Percentiles rank a stretch among this genome's conserved stretches.
Conservation (phyloP, 164 flowering plant genomes). For the Sedum album region DNA sequence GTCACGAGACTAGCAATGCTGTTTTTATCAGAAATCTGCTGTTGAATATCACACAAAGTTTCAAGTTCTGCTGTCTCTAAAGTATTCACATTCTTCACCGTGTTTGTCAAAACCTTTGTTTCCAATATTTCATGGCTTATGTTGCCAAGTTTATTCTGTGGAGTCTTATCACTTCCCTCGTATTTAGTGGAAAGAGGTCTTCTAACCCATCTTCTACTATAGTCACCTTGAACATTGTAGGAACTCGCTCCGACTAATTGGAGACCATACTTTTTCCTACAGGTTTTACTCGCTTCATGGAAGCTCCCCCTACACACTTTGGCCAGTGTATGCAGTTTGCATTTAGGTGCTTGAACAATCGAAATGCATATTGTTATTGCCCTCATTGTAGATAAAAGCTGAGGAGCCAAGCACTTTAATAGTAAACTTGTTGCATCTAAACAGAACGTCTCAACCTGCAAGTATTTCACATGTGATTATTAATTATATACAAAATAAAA, state of each 20-base stretch:
- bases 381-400: slow-evolving; percentile 30
- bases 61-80: slow-evolving; percentile 21
- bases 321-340: slow-evolving; percentile 31
- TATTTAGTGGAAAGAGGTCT: slow-evolving; percentile 32
- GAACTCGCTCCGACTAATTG: slow-evolving; percentile 30
- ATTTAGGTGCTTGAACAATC: slow-evolving; percentile 44
- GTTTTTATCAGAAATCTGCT: slow-evolving; percentile 23
- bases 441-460: background rate
- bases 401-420: background rate
- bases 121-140: slow-evolving; percentile 30
- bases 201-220: slow-evolving; percentile 34
- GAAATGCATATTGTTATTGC: slow-evolving; percentile 44
- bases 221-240: slow-evolving; percentile 25
- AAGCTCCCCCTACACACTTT: slow-evolving; percentile 32
- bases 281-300: slow-evolving; percentile 18
- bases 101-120: slow-evolving; percentile 23
- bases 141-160: slow-evolving; percentile 22
- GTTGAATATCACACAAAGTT: slow-evolving; percentile 26
- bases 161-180: slow-evolving; percentile 25
- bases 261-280: slow-evolving; percentile 19
- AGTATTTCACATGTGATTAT: background rate
- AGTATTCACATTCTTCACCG: slow-evolving; percentile 24
- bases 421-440: background rate
- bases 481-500: background rate
- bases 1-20: slow-evolving; percentile 39